phyloP scores from a whole-genome alignment of 257 asterid genomes.

The Marsdenia floribunda region DNA sequence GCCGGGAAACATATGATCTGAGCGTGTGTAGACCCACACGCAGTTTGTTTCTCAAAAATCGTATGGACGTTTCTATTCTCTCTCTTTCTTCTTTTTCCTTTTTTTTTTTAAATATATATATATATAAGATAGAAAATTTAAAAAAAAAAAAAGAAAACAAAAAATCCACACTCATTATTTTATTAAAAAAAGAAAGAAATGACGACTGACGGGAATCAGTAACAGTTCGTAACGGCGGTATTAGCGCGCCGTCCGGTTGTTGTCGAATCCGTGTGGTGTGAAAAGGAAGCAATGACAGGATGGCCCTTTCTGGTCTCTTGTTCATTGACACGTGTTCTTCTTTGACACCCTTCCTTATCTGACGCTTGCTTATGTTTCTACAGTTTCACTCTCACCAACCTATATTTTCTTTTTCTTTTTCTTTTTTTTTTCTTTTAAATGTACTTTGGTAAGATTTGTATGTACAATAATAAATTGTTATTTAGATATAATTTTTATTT shows the following conservation, averaged over 20 bases:
- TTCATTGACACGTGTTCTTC: constrained; percentile 28
- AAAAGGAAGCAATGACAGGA: constrained; percentile 44
- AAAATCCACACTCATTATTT: too few relatives aligned
- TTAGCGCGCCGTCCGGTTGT: constrained; percentile 61
- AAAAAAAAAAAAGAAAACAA: too few relatives aligned
- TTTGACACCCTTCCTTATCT: constrained; percentile 10
- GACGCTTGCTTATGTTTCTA: constrained; percentile 21
- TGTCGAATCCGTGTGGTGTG: constrained; percentile 33
- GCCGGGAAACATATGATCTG: constrained; percentile 38
- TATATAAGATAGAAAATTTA: too few relatives aligned
- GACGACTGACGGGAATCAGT: constrained; percentile 18
- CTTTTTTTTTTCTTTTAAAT: neutral
- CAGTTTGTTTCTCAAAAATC: constrained; percentile 8
- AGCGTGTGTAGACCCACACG: constrained; percentile 24
- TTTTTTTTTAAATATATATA: too few relatives aligned
- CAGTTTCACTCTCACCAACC: constrained; percentile 20
- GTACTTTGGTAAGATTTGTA: neutral
- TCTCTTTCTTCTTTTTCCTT: too few relatives aligned
- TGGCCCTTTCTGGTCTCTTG: constrained; percentile 15
- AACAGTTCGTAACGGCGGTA: constrained; percentile 60
- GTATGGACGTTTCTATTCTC: neutral
- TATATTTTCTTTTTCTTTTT: neutral
- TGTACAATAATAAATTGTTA: too few relatives aligned
- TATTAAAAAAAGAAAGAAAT: neutral
- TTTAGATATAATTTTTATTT: too few relatives aligned